Conservation (phyloP, 257 asterid species). For the Gentiana straminea region DNA sequence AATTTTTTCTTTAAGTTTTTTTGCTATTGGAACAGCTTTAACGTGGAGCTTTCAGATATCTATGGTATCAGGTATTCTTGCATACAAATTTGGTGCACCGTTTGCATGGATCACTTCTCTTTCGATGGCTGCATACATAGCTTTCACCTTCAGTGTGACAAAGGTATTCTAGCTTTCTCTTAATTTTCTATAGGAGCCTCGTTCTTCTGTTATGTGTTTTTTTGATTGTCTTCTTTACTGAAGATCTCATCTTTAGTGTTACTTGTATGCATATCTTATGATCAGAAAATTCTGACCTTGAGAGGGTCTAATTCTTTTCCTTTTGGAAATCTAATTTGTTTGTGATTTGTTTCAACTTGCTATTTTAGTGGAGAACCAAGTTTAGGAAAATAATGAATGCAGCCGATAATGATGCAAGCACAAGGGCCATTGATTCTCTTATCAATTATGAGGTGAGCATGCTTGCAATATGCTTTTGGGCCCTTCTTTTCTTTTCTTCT, state of each 20-base stretch:
- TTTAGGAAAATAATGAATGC: conserved; percentile 91
- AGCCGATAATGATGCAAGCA: conserved; percentile 95
- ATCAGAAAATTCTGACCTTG: background rate
- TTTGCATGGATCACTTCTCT: conserved; percentile 94
- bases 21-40: conserved; percentile 19
- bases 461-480: conserved; percentile 2
- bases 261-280: background rate
- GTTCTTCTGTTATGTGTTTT: background rate
- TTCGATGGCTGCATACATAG: conserved; percentile 74
- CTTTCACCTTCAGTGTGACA: conserved; percentile 75
- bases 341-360: conserved; percentile 11
- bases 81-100: conserved; percentile 93
- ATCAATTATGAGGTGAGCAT: conserved; percentile 82
- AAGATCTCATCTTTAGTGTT: background rate
- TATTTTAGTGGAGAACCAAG: conserved; percentile 92
- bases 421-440: conserved; percentile 86
- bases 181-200: background rate
- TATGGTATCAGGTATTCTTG: conserved; percentile 96
- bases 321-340: background rate
- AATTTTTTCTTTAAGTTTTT: conserved; percentile 10
- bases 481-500: conserved; percentile 3
- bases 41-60: conserved; percentile 62
- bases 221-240: background rate
- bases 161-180: conserved; percentile 43
- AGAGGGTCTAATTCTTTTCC: background rate